phyloP scores from a whole-genome alignment of 805 yeast genomes.

The Ogataea ramenticola region DNA sequence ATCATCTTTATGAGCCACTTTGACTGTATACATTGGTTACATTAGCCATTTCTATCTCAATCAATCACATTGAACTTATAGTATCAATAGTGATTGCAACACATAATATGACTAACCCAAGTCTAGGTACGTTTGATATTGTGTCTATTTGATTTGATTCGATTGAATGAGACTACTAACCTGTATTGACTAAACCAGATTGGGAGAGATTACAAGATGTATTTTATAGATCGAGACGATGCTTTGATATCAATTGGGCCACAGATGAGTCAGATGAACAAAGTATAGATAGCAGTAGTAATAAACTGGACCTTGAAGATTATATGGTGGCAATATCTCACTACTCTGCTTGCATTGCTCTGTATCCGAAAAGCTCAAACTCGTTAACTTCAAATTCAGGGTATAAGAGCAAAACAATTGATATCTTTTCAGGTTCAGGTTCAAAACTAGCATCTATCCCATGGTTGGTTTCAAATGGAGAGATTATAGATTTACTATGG shows the following conservation, averaged over 20 bases:
- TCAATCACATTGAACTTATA: too few relatives aligned
- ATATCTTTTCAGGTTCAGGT: conserved; percentile 30
- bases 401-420: conserved; percentile 11
- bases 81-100: too few relatives aligned
- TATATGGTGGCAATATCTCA: conserved; percentile 43
- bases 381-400: not conserved
- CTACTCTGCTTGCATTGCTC: conserved; percentile 48
- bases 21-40: too few relatives aligned
- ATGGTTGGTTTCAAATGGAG: conserved; percentile 43
- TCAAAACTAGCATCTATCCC: conserved; percentile 21
- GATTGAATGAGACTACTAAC: not conserved
- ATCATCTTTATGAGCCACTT: too few relatives aligned
- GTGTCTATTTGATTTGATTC: not conserved
- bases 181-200: conserved; percentile 34
- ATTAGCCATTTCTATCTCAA: too few relatives aligned
- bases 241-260: conserved; percentile 50
- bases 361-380: conserved; percentile 27
- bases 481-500: conserved; percentile 49
- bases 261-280: not conserved
- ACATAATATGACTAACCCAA: conserved; percentile 17
- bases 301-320: conserved; percentile 32
- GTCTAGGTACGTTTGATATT: conserved; percentile 16
- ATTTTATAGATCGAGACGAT: conserved; percentile 55
- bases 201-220: conserved; percentile 79
- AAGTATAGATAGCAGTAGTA: too few relatives aligned